phyloP scores from a whole-genome alignment of 345 rosid species.

The Lepidium didymum region DNA sequence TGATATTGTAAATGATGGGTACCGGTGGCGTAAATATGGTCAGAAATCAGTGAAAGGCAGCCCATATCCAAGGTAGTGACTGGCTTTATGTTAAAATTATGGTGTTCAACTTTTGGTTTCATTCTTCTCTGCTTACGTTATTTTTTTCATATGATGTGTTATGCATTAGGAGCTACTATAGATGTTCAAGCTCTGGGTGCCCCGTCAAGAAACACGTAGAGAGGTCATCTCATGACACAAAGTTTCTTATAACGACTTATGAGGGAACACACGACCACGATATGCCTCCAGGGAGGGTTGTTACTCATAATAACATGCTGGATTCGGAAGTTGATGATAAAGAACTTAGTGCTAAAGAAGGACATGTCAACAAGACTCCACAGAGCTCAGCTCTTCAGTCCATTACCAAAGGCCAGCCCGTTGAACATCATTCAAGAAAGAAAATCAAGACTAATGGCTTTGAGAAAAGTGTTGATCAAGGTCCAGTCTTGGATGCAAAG shows the following conservation, averaged over 20 bases:
- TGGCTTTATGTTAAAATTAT: background rate
- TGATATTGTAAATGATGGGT: slow-evolving; percentile 85
- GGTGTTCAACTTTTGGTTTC: background rate
- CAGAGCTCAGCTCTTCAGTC: slow-evolving; percentile 16
- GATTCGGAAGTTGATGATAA: slow-evolving; percentile 27
- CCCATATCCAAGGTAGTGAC: slow-evolving; percentile 78
- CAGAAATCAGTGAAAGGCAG: slow-evolving; percentile 95
- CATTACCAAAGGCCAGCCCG: slow-evolving; percentile 1
- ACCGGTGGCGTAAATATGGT: slow-evolving; percentile 99
- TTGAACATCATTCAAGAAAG: slow-evolving; percentile 30
- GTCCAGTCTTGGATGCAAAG: slow-evolving; percentile 21
- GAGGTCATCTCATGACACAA: slow-evolving; percentile 66
- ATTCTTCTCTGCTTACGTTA: background rate
- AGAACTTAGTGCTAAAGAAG: slow-evolving; percentile 36
- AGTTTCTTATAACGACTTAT: slow-evolving; percentile 66
- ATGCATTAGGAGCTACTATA: slow-evolving; percentile 75
- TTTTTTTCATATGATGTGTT: background rate
- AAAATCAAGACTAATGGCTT: slow-evolving; percentile 19
- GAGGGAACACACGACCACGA: slow-evolving; percentile 88
- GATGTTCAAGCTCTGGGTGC: slow-evolving; percentile 92
- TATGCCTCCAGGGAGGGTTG: slow-evolving; percentile 68
- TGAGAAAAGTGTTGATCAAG: slow-evolving; percentile 10
- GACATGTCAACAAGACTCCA: slow-evolving; percentile 22
- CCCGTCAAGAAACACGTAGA: slow-evolving; percentile 87
- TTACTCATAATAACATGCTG: slow-evolving; percentile 40